These are phyloP conservation scores for Peterozyma toletana DNA, from an alignment of 805 yeast species.

Conservation along the genomic window DNA sequence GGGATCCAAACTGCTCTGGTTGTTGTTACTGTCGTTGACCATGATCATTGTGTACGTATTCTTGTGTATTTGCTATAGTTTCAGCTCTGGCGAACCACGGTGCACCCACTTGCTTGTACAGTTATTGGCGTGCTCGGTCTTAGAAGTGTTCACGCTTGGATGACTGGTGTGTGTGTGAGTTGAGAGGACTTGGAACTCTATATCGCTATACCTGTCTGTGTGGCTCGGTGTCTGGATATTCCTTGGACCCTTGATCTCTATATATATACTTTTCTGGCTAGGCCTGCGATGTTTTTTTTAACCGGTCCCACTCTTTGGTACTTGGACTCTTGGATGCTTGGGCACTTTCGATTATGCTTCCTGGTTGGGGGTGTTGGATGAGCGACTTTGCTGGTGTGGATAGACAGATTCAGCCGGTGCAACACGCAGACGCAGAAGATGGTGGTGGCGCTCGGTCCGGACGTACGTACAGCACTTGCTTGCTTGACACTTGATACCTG, in stretches of 20 bases:
- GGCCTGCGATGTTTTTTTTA: background rate
- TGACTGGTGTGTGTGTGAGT: background rate
- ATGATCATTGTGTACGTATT: constrained; percentile 1
- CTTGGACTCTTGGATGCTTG: background rate
- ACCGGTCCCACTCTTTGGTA: background rate
- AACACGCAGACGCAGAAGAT: background rate
- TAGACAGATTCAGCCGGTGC: background rate
- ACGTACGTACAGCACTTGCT: no score
- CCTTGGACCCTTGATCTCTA: background rate
- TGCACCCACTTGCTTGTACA: background rate
- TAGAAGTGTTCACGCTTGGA: background rate
- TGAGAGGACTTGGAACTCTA: background rate
- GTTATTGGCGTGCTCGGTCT: background rate
- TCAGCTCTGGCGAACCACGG: background rate
- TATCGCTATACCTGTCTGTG: no score
- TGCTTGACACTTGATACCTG: no score
- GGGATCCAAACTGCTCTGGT: background rate
- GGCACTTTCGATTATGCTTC: background rate
- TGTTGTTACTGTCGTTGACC: constrained; percentile 9
- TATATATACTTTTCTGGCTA: background rate
- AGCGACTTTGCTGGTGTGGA: background rate
- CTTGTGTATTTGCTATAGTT: no score
- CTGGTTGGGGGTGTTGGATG: no score
- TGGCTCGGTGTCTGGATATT: background rate
- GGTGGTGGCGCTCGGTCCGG: no score